Base-by-base conservation (phyloP, 2,329 filamentous ascomycete species). In the Phymatotrichopsis omnivora region DNA sequence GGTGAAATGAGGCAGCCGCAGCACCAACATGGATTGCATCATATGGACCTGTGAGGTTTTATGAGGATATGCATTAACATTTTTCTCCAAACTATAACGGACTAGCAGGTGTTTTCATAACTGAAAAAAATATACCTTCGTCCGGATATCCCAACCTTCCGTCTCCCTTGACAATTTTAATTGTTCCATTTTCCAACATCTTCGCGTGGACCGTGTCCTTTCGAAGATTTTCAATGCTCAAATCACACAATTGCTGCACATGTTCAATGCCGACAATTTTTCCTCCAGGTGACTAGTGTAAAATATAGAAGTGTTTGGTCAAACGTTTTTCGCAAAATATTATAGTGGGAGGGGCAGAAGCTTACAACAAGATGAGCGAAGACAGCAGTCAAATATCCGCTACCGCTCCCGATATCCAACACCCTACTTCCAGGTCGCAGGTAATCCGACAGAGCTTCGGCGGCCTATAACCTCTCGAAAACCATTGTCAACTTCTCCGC, bases 11-110 rank as follows among this genome's bases (percentile, higher is more conserved):
- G 19, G 67, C 73, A 0, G 89, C 89, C 6, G 85, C 83, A 0
- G 91, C 91, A 0, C 91, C 91, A 2, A 96, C 91, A 61, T 96
- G 91, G 49, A 98, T 96, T 2, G 83, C 87, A 70, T 96, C 85
- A 71, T 89, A 98, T 0, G 77, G 51, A 66, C 74, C 58, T 58
- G 8, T 12, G 27, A 32, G 28, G 5, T 27, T 22, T 33, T 19
- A 2, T 23, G 12, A 12, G 34, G 27, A 17, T 34, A 36, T 23
- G 17, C 33, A 20, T 14, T 25, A 41, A 7, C 19, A 6, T 30
- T 17, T 22, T 19, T 6, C 25, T 12, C 24, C 7, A 14, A 7
- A 27, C 20, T 16, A n/a, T 7, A 22, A 33, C 8, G n/a, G n/a
- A 5, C 2, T n/a, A 14, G 5, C 16, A n/a, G 14, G 23, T 25